Conservation (phyloP, 306 rosid genomes). For the Medicago lupulina region DNA sequence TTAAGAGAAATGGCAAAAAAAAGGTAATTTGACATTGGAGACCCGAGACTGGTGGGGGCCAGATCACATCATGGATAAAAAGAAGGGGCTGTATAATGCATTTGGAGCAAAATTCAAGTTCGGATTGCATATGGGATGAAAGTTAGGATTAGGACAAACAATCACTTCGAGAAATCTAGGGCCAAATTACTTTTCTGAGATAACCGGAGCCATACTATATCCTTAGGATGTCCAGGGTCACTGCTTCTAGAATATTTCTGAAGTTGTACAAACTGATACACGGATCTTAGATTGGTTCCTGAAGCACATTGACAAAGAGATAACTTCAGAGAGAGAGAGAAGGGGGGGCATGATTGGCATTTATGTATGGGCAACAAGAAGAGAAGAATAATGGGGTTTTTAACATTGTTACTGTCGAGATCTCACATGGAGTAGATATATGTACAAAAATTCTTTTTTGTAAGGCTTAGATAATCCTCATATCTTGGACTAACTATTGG, state of each 20-base stretch:
- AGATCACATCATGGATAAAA: not conserved
- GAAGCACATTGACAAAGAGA: not conserved
- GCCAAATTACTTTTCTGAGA: too few relatives aligned
- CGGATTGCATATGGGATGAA: not conserved
- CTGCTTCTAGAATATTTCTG: not conserved
- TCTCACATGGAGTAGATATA: not conserved
- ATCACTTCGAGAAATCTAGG: not conserved
- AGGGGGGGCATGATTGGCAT: not conserved
- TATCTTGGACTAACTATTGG: not conserved
- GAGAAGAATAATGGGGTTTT: not conserved
- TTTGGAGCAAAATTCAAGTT: constrained; percentile 13
- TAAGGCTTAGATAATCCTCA: not conserved
- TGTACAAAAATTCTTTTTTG: not conserved
- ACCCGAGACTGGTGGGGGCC: not conserved
- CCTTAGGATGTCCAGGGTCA: too few relatives aligned
- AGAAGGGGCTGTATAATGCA: not conserved
- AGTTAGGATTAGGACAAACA: not conserved
- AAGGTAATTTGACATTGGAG: not conserved
- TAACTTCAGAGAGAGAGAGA: not conserved
- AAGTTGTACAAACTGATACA: not conserved
- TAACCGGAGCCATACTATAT: too few relatives aligned
- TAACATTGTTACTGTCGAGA: not conserved
- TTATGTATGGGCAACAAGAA: not conserved
- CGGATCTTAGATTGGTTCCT: not conserved
- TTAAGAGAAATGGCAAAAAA: not conserved